Evolutionary conservation across 306 rosid genomes (phyloP), one percentile per base, ranked within the genome.

Genomic region (Castanopsis chinensis): DNA sequence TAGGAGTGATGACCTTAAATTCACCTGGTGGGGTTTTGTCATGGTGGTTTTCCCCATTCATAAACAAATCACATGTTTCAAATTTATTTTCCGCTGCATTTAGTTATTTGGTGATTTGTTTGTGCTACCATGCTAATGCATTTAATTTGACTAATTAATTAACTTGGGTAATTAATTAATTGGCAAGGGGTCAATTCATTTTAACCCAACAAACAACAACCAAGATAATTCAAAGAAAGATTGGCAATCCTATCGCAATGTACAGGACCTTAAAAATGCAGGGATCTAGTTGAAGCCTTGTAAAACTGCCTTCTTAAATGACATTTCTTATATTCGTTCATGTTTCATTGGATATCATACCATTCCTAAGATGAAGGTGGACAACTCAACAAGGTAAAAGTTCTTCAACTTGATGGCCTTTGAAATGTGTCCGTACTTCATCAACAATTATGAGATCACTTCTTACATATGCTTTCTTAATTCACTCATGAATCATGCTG

Each of bases 401-500:
- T 61, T 79, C 41, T 14, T 68, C 15, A 83, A 83, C 27, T 56
- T 80, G 27, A 76, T 72, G 43, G 84, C 87, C 37, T 80, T 60
- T 13, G 73, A 84, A 51, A 71, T 76, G 79, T 72, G 84, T 19
- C 82, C 45, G 1, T 82, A 76, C 52, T 54, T 71, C 69, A 5
- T 25, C 13, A 76, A 75, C 5, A 25, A 80, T 3, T 82, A 54
- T 8, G 79, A 25, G 23, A 77, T 67, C 28, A 57, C 67, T 32
- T 76, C 81, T 3, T 82, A 72, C 13, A 28, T 77, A 14, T 1
- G 73, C 61, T 75, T 83, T 53, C 32, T 83, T 1, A 75, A 71
- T 72, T 54, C 58, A 12, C 84, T 83, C 52, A 75, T 71, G 19
- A 75, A 83, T 56, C 45, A 75, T 27, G 52, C 79, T 2, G 15